phyloP scores from a whole-genome alignment of 352 stramenopile genomes.

The Globisporangium paddicum region DNA sequence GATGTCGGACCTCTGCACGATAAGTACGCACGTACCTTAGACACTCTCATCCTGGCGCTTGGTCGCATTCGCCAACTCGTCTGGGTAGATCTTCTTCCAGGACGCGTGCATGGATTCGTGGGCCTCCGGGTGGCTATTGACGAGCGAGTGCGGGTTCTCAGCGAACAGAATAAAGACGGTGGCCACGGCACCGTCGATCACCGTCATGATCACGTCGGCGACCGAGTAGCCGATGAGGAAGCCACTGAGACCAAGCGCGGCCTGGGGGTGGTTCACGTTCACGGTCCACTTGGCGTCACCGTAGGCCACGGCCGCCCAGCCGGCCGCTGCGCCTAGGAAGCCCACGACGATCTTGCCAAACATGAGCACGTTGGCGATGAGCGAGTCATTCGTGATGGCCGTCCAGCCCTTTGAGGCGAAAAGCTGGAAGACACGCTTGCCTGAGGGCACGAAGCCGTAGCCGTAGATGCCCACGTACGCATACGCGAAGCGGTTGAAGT shows the following conservation, averaged over 20 bases:
- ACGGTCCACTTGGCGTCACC: conserved; percentile 36
- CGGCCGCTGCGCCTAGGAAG: conserved; percentile 42
- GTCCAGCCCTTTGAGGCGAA: conserved; percentile 56
- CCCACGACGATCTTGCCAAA: conserved; percentile 58
- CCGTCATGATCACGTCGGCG: conserved; percentile 44
- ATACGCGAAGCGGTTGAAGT: conserved; percentile 78
- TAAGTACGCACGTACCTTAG: conserved; percentile 4
- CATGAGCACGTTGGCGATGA: conserved; percentile 57
- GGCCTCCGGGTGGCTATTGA: conserved; percentile 27
- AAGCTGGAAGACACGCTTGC: conserved; percentile 47
- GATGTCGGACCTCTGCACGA: not conserved
- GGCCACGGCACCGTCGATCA: conserved; percentile 42
- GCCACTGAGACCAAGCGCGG: conserved; percentile 33
- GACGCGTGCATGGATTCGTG: conserved; percentile 33
- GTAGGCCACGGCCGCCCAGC: conserved; percentile 29
- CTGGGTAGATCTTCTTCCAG: conserved; percentile 51
- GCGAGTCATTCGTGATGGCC: conserved; percentile 64
- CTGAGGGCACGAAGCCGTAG: conserved; percentile 45
- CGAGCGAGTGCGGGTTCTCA: conserved; percentile 40
- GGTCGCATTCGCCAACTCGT: conserved; percentile 36
- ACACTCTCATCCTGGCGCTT: conserved; percentile 29
- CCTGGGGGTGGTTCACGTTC: conserved; percentile 40
- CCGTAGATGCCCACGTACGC: conserved; percentile 72
- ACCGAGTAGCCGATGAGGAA: conserved; percentile 54
- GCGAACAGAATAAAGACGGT: conserved; percentile 55